Evolutionary conservation across 73 alveolate genomes (phyloP), one percentile per base, ranked within the genome.

Genomic region (Blepharisma japonicum): DNA sequence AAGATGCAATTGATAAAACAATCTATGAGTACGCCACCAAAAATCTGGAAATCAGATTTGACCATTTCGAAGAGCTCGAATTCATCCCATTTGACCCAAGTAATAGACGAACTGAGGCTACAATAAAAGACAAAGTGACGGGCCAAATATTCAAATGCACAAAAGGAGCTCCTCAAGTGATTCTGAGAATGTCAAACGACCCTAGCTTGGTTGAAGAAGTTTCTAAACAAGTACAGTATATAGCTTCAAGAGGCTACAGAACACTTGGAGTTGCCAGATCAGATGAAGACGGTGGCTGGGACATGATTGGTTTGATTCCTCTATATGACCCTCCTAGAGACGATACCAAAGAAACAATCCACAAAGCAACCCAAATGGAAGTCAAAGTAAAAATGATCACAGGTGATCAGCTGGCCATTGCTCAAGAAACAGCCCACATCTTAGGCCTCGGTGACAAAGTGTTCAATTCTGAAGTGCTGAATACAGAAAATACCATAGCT

Each of bases 341-440:
- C 4, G 81, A 71, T 46, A 71, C 81, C 32, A 71, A 71, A 45
- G 74, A 71, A 23, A 71, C 81, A 3, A 71, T 71, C 45, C 74
- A 71, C 0, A 49, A 42, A 23, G 76, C 81, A 6, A 42, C 0
- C 5, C 74, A 27, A 39, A 18, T 25, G 74, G 81, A 76, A 0
- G 77, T 71, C 38, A 56, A 82, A 77, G 90, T 83, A 46, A 83
- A 83, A 83, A 83, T 83, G 90, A 77, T 83, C 56, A 83, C 90
- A 2, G 90, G 90, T n/a, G 90, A 83, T 77, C 90, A 83, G 78
- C 66, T 51, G 45, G 83, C 84, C 77, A 83, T 83, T 61, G 90
- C 87, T 70, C 72, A 77, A 20, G 90, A 83, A 56, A 83, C 90
- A n/a, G 90, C 90, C 6, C 68, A 70, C 6, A 6, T 68, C 38